Evolutionary conservation across 805 yeast species (phyloP).

Genomic region (Limtongia smithiae): DNA sequence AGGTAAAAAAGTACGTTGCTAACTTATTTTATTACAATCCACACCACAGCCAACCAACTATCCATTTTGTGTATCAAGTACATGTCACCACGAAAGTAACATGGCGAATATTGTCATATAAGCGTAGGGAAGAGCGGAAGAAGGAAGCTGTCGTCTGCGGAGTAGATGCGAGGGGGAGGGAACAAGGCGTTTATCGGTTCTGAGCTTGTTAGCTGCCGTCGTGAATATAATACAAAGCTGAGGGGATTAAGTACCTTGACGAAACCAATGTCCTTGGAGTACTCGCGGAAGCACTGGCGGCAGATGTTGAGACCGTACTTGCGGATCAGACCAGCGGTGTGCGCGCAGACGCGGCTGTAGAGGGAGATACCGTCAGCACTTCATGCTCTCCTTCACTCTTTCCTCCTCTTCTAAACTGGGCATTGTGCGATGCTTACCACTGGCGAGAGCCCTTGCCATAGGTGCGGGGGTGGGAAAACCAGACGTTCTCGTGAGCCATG

Average conservation of each 20-base stretch:
- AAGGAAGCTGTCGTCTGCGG: too few species aligned
- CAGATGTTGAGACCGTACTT: slow-evolving; percentile 99
- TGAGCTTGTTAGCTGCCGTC: neutral
- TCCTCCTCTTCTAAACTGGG: too few species aligned
- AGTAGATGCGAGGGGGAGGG: neutral
- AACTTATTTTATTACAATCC: too few species aligned
- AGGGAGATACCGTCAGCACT: neutral
- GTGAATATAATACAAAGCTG: too few species aligned
- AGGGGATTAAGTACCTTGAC: slow-evolving; percentile 72
- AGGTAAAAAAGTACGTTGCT: too few species aligned
- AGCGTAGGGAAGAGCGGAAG: too few species aligned
- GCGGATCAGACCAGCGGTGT: slow-evolving; percentile 95
- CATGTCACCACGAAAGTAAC: too few species aligned
- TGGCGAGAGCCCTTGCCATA: slow-evolving; percentile 99
- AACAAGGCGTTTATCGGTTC: slow-evolving; percentile 15
- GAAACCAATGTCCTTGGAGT: slow-evolving; percentile 98
- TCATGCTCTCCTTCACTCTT: too few species aligned
- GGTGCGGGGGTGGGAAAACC: slow-evolving; percentile 99
- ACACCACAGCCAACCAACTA: too few species aligned
- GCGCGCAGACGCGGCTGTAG: slow-evolving; percentile 85
- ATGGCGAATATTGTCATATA: too few species aligned
- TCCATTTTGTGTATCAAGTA: too few species aligned
- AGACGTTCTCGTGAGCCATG: slow-evolving; percentile 99
- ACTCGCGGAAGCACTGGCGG: slow-evolving; percentile 99
- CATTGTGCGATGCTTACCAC: too few species aligned